Conservation (phyloP, 164 flowering plant species). For the Berberis vulgaris region DNA sequence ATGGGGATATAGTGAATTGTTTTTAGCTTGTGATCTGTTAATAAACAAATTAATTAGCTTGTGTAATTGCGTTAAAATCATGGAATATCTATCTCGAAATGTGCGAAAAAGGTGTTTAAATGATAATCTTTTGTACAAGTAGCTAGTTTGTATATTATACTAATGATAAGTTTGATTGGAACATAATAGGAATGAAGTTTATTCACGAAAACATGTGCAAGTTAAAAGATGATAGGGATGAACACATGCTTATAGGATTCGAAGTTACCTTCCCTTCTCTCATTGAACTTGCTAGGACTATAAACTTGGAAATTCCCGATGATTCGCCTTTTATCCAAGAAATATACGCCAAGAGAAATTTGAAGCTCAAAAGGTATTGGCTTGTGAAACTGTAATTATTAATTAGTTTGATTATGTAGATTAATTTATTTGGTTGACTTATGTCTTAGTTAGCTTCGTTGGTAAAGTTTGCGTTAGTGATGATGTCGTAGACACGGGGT, state of each 20-base stretch:
- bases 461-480: too few species aligned
- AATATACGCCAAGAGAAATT: slow-evolving; percentile 8
- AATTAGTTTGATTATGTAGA: too few species aligned
- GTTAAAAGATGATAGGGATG: slow-evolving; percentile 33
- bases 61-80: not conserved
- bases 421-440: too few species aligned
- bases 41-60: not conserved
- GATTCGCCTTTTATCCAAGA: slow-evolving; percentile 50
- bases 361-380: not conserved
- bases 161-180: not conserved
- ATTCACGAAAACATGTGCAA: not conserved
- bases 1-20: slow-evolving; percentile 66
- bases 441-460: too few species aligned
- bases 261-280: slow-evolving; percentile 92
- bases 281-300: slow-evolving; percentile 40
- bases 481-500: too few species aligned
- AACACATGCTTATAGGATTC: slow-evolving; percentile 93
- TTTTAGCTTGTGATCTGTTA: slow-evolving; percentile 34
- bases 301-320: slow-evolving; percentile 40
- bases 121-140: too few species aligned
- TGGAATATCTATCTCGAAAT: too few species aligned
- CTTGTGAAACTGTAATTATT: too few species aligned
- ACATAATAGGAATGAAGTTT: not conserved
- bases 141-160: not conserved
- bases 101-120: too few species aligned